These are phyloP conservation scores for Collybia sordida DNA, from an alignment of 768 basidiomycete genomes.

Conservation along the genomic window DNA sequence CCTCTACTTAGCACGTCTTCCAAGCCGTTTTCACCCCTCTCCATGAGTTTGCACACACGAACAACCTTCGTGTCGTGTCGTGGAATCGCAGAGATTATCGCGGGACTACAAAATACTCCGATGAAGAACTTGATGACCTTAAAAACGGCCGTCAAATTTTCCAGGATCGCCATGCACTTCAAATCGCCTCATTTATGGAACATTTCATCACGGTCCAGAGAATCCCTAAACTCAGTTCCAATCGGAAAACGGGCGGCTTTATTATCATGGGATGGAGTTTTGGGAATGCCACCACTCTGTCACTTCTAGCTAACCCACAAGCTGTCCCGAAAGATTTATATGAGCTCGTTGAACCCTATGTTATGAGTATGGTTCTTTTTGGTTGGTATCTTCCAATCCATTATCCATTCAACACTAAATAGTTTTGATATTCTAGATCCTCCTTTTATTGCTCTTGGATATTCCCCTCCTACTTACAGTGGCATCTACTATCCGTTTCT, in stretches of 20 bases:
- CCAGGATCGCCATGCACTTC: conserved; percentile 23
- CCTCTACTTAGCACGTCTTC: neutral
- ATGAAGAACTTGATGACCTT: conserved; percentile 30
- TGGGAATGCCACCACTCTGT: conserved; percentile 26
- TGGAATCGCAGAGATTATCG: conserved; percentile 33
- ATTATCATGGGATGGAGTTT: conserved; percentile 39
- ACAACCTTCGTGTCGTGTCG: conserved; percentile 26
- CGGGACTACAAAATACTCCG: conserved; percentile 30
- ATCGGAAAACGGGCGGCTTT: conserved; percentile 32
- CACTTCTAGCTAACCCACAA: conserved; percentile 25
- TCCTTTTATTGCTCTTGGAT: conserved; percentile 26
- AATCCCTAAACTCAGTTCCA: conserved; percentile 22
- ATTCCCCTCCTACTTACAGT: conserved; percentile 16
- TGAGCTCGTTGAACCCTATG: conserved; percentile 24
- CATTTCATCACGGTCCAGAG: conserved; percentile 23
- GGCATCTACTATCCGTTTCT: conserved; percentile 20
- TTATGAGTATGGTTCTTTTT: conserved; percentile 29
- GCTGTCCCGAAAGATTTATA: conserved; percentile 20
- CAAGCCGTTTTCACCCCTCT: conserved; percentile 13
- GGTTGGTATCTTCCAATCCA: conserved; percentile 20
- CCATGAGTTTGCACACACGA: conserved; percentile 15
- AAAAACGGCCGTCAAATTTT: conserved; percentile 21
- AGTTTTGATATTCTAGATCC: conserved; percentile 23
- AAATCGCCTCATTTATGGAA: conserved; percentile 26
- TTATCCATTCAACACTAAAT: neutral